Base-by-base conservation (phyloP, 768 basidiomycete species). In the Tylopilus vinaceipallidus region DNA sequence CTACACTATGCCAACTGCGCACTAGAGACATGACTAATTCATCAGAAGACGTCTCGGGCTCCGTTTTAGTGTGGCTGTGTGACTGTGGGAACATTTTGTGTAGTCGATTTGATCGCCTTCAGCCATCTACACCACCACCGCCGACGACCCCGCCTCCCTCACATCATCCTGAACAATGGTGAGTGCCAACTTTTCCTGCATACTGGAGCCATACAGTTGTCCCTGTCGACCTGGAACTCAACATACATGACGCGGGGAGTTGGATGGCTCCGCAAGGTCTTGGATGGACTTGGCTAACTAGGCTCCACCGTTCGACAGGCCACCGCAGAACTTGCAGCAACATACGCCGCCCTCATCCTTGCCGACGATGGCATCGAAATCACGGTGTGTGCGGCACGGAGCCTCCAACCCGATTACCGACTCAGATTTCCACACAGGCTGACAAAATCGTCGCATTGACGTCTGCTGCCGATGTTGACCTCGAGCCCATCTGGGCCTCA, bases 361-460 rank as follows among this genome's bases (percentile, higher is more conserved):
- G 95, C 94, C 60, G 97, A 98, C 76, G 95, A 97, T 58, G 87
- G 86, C 62, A 75, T 95, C 66, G 95, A 98, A 80, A 98, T 99
- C 68, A 97, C 95, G 57, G 95, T 97, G 63, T 63, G 92, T 83
- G n/a, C 17, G 13, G 27, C 23, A 19, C 34, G 3, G 40, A 20
- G 3, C 12, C n/a, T 24, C 38, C 20, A n/a, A n/a, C 30, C 38
- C 44, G 23, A 41, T 30, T 14, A 1, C 34, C 19, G 16, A 43
- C 50, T 53, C 46, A 47, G 1, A 41, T 16, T 5, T 10, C 27
- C 27, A 3, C n/a, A n/a, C 51, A 98, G 95, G 70, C 92, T 52
- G 97, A 98, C 71, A 98, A 97, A 79, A 90, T 99, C 68, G 52
- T 76, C 62, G 76, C 92, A n/a, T 70, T 98, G 67, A 91, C 89